Percentiles rank a stretch among this genome's conserved stretches.
phyloP scores from a whole-genome alignment of 331 rosid species.

The Malus hybrid region DNA sequence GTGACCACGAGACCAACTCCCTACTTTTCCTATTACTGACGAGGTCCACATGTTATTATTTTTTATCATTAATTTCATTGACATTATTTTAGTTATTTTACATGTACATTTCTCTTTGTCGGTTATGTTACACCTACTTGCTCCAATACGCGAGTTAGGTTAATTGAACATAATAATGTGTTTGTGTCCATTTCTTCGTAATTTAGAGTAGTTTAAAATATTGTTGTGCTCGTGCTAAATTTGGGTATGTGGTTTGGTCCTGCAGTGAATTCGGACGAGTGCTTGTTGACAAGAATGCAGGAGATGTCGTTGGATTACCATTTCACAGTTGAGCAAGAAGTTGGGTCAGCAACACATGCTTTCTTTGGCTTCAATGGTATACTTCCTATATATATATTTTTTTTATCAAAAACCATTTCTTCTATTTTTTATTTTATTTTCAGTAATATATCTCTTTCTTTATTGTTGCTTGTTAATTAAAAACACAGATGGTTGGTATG shows the following conservation, averaged over 20 bases:
- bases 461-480: background rate
- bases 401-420: background rate
- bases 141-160: too few relatives aligned
- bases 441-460: background rate
- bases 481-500: background rate
- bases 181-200: too few relatives aligned
- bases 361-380: constrained; percentile 91
- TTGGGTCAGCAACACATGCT: constrained; percentile 48
- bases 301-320: constrained; percentile 55
- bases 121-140: too few relatives aligned
- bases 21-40: background rate
- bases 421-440: background rate
- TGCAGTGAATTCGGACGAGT: constrained; percentile 41
- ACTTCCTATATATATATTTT: background rate
- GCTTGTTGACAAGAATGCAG: constrained; percentile 50
- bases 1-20: constrained; percentile 11
- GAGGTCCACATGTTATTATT: background rate
- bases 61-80: background rate
- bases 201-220: too few relatives aligned
- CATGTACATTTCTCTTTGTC: too few relatives aligned
- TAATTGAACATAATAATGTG: too few relatives aligned
- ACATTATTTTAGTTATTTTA: background rate
- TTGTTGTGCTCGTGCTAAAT: background rate
- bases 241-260: background rate
- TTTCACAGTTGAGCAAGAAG: constrained; percentile 55